These are phyloP conservation scores for Gloeophyllum trabeum DNA, from an alignment of 768 basidiomycete genomes.

Conservation along the genomic window DNA sequence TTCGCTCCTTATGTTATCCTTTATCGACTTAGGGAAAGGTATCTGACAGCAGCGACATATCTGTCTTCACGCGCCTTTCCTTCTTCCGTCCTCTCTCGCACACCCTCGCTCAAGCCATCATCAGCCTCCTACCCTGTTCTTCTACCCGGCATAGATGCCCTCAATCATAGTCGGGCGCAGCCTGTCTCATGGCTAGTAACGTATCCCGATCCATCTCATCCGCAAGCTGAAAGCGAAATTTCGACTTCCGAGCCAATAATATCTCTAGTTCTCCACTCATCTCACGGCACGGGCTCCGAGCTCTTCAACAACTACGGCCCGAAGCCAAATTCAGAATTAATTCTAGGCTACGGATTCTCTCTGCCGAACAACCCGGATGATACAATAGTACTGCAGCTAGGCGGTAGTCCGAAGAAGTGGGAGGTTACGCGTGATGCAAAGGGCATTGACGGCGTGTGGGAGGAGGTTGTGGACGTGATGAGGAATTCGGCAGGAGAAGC, in stretches of 20 bases:
- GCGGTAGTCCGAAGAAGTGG: constrained; percentile 42
- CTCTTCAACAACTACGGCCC: constrained; percentile 89
- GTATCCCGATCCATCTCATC: constrained; percentile 12
- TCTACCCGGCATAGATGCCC: constrained; percentile 75
- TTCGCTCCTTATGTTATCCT: too few species aligned
- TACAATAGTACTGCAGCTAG: constrained; percentile 70
- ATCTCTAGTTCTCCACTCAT: constrained; percentile 47
- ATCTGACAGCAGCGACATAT: constrained; percentile 63
- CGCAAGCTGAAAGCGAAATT: background rate
- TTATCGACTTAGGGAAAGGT: constrained; percentile 43
- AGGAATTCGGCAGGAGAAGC: constrained; percentile 16
- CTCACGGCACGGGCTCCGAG: constrained; percentile 34
- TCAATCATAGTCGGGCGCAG: constrained; percentile 76
- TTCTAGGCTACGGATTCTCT: constrained; percentile 89
- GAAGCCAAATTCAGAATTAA: constrained; percentile 82
- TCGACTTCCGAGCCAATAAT: constrained; percentile 25
- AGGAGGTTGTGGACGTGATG: constrained; percentile 29
- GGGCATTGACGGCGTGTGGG: constrained; percentile 52
- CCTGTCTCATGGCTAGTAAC: constrained; percentile 76
- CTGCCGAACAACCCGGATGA: constrained; percentile 75
- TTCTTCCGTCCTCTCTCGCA: constrained; percentile 59
- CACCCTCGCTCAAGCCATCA: constrained; percentile 38
- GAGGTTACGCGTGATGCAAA: constrained; percentile 47
- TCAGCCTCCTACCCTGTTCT: constrained; percentile 61
- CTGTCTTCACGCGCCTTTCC: constrained; percentile 88